phyloP scores from a whole-genome alignment of 2,329 filamentous ascomycete genomes.

The Alternaria sp. region DNA sequence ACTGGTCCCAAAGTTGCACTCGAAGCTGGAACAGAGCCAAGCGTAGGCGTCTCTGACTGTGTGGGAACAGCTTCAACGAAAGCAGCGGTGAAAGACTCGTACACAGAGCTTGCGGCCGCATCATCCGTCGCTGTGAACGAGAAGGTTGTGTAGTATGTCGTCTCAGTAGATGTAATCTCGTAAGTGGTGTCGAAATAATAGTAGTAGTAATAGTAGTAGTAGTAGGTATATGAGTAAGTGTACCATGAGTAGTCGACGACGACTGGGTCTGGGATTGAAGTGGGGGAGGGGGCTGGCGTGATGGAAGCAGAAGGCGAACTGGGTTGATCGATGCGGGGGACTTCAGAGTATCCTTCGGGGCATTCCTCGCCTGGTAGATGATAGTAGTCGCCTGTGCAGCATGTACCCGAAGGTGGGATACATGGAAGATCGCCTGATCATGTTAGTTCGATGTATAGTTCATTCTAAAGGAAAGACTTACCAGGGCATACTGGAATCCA shows the following conservation, averaged over 20 bases:
- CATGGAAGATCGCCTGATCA: slow-evolving; percentile 1
- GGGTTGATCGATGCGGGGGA: neutral
- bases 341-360: slow-evolving; percentile 1
- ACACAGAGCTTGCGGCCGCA: neutral
- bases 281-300: neutral
- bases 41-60: slow-evolving; percentile 5
- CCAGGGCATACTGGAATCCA: slow-evolving; percentile 6
- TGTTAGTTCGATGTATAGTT: neutral
- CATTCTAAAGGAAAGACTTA: neutral
- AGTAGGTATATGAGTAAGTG: neutral
- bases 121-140: neutral
- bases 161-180: slow-evolving; percentile 1
- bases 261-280: neutral
- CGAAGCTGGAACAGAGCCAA: neutral
- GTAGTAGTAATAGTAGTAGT: slow-evolving; percentile 3
- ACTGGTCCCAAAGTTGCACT: neutral
- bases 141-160: neutral
- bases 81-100: neutral
- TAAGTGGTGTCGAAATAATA: neutral
- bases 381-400: slow-evolving; percentile 5
- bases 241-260: neutral
- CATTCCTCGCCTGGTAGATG: neutral
- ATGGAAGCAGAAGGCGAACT: neutral
- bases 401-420: neutral
- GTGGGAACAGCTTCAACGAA: neutral